Evolutionary conservation across 176 grass and related monocot genomes (phyloP).

Genomic region (Panicum miliaceum): DNA sequence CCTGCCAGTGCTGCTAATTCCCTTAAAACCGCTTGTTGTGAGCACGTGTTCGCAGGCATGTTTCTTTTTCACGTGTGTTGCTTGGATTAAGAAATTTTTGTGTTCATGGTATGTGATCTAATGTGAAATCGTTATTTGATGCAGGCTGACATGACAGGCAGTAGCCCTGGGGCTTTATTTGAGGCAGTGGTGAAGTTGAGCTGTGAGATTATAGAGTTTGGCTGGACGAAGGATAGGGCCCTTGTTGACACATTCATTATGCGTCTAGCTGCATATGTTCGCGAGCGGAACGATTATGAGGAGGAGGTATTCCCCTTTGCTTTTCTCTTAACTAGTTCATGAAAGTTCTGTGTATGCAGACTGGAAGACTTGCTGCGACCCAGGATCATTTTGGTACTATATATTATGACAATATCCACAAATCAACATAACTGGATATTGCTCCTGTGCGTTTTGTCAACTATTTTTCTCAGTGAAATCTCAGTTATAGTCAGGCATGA

Average conservation of each 20-base stretch:
- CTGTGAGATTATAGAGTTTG: conserved; percentile 99
- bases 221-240: conserved; percentile 97
- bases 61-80: conserved; percentile 13
- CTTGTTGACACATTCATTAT: conserved; percentile 99
- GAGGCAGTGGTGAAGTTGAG: conserved; percentile 89
- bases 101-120: conserved; percentile 37
- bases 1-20: conserved; percentile 85
- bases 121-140: conserved; percentile 32
- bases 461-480: conserved; percentile 8
- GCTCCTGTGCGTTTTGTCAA: not conserved
- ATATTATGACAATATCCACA: conserved; percentile 13
- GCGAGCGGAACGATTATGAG: conserved; percentile 96
- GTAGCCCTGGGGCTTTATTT: conserved; percentile 86
- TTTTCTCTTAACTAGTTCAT: conserved; percentile 3
- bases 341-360: conserved; percentile 29
- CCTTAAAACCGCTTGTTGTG: conserved; percentile 94
- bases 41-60: conserved; percentile 89
- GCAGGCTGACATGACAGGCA: conserved; percentile 83
- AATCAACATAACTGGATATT: conserved; percentile 34
- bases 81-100: conserved; percentile 11
- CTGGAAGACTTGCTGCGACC: conserved; percentile 32
- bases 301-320: conserved; percentile 66
- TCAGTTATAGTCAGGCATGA: not conserved
- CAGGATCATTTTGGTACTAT: conserved; percentile 6
- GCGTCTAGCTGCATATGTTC: conserved; percentile 94